Percentiles rank a stretch among this genome's conserved stretches.
phyloP scores from a whole-genome alignment of 305 asterid species.

The Lippia alba region DNA sequence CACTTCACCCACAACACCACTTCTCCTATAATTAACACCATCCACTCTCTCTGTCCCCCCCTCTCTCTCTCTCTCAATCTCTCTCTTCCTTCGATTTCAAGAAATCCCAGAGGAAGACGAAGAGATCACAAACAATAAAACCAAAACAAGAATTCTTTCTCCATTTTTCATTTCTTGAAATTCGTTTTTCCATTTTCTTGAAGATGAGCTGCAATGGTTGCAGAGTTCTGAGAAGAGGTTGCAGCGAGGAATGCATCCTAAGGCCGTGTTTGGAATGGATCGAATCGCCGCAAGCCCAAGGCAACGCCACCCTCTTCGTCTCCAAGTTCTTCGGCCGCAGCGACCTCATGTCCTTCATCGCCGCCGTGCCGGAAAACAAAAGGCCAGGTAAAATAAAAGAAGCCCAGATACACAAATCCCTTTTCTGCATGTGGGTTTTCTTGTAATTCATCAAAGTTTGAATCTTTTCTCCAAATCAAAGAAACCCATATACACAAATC shows the following conservation, averaged over 20 bases:
- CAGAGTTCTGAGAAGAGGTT: conserved; percentile 75
- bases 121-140: neutral
- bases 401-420: too few species aligned
- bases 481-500: neutral
- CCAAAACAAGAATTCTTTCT: neutral
- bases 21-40: conserved; percentile 38
- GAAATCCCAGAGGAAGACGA: conserved; percentile 30
- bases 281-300: conserved; percentile 67
- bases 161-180: neutral
- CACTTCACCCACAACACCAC: conserved; percentile 25
- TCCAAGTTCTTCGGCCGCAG: conserved; percentile 94
- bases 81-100: conserved; percentile 40
- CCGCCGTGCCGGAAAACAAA: conserved; percentile 64
- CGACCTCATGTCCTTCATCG: conserved; percentile 81
- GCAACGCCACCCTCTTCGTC: conserved; percentile 82
- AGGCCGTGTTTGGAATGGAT: conserved; percentile 90
- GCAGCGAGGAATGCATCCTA: conserved; percentile 70
- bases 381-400: conserved; percentile 53
- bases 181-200: neutral
- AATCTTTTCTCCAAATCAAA: too few species aligned
- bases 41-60: conserved; percentile 13
- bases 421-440: too few species aligned
- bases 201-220: conserved; percentile 97
- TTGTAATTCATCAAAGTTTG: too few species aligned
- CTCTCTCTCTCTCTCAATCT: conserved; percentile 10